Base-by-base conservation (phyloP, 2,329 filamentous ascomycete species). In the Aspergillus viridinutans region DNA sequence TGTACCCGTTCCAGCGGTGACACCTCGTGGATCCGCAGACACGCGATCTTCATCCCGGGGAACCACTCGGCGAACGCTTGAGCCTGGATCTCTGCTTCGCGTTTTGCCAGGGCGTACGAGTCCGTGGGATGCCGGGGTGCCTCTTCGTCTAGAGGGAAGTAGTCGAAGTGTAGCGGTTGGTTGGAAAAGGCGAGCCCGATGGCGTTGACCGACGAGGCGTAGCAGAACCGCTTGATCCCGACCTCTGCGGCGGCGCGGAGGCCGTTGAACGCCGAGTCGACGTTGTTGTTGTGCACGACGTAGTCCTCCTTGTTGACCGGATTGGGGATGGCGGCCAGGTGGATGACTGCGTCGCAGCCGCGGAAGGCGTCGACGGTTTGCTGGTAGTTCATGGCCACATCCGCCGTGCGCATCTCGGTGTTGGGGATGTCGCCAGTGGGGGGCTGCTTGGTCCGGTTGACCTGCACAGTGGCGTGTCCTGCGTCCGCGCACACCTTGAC, bases 111-210 rank as follows among this genome's bases (percentile, higher is more conserved):
- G 4, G 71, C 71, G 52, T 75, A 74, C 0, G 69, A 53, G 53
- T 74, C 74, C 1, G 70, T 75, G 4, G 73, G 72, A 14, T 62
- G 64, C 14, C 58, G 58, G 1, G 69, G 66, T 23, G 67, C 67
- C 7, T 72, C 67, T 62, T 76, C 72, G 35, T 76, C 72, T 26
- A 75, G 65, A 25, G 72, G 73, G 55, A 75, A 74, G 57, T 73
- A 76, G 38, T 69, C 69, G 54, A 74, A 73, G 4, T 63, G 56
- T 17, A 73, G 58, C 21, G 72, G 70, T 49, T 64, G 71, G 47
- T 72, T 71, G 14, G 72, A 65, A 56, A 73, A 74, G 21, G 73
- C 73, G 1, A 76, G 67, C 0, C 73, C 73, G 21, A 75, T 70
- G 5, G 74, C 73, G 43, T 74, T 74, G 29, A 76, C 72, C 5